These are phyloP conservation scores for Barbatosphaeria neglecta DNA, from an alignment of 495 filamentous ascomycete species.

Conservation along the genomic window DNA sequence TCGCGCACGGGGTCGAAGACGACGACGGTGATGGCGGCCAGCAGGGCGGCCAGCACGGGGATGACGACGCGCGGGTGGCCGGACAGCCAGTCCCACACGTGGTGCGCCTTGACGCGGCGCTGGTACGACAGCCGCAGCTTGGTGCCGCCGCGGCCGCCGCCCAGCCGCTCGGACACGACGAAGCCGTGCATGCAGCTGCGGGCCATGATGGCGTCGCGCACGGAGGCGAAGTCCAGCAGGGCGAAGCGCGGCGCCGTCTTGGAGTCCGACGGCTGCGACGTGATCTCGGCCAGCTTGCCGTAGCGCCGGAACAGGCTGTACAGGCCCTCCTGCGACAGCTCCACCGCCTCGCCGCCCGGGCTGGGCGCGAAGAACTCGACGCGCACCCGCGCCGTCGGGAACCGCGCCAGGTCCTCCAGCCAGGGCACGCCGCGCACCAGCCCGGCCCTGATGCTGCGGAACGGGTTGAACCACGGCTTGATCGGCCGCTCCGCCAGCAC, in stretches of 20 bases:
- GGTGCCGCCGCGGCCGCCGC: slow-evolving; percentile 64
- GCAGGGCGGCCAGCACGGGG: slow-evolving; percentile 62
- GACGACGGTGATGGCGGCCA: slow-evolving; percentile 77
- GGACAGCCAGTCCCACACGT: slow-evolving; percentile 80
- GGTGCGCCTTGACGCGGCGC: slow-evolving; percentile 58
- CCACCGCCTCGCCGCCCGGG: slow-evolving; percentile 51
- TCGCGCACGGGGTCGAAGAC: slow-evolving; percentile 88
- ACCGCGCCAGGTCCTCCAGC: slow-evolving; percentile 84
- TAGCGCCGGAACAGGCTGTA: slow-evolving; percentile 85
- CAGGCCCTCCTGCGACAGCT: slow-evolving; percentile 75
- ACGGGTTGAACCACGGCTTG: slow-evolving; percentile 81
- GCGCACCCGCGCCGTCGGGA: slow-evolving; percentile 60
- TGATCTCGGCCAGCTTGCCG: slow-evolving; percentile 77
- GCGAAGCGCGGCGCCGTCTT: slow-evolving; percentile 74
- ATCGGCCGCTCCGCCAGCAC: slow-evolving; percentile 59
- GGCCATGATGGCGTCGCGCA: slow-evolving; percentile 70
- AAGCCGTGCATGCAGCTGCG: slow-evolving; percentile 90
- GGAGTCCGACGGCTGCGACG: slow-evolving; percentile 65
- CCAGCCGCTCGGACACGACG: slow-evolving; percentile 45
- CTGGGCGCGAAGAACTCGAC: slow-evolving; percentile 73
- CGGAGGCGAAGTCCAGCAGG: slow-evolving; percentile 57
- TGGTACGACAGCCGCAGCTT: slow-evolving; percentile 72
- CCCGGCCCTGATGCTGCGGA: slow-evolving; percentile 53
- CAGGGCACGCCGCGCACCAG: slow-evolving; percentile 78
- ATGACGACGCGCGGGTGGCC: slow-evolving; percentile 83